Base-by-base conservation (phyloP, 2,329 filamentous ascomycete species). In the Aspergillus piperis region DNA sequence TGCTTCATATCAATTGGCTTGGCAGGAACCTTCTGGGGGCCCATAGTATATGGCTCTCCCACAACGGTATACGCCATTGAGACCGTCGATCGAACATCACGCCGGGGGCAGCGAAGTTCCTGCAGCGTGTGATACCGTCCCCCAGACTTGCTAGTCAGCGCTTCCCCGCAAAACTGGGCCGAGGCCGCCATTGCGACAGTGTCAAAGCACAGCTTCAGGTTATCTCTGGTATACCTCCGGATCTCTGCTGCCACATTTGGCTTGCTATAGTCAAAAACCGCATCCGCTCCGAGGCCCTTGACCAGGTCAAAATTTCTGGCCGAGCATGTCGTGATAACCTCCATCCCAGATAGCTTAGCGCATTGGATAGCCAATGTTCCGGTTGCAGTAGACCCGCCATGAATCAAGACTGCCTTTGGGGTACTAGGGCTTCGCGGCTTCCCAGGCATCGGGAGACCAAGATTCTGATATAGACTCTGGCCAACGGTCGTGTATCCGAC, bases 401-500 rank as follows among this genome's bases (percentile, higher is more conserved):
- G 77, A 23, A 69, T 64, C 49, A 69, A 54, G 27, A 69, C 19
- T 2, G 44, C 36, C 32, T 2, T 11, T 13, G 5, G 23, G 11
- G 25, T 19, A 8, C 1, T 42, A 4, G n/a, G 0, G n/a, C 17
- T 10, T 2, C 39, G 17, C 5, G 39, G 39, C 39, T 42, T 19
- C 3, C 39, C n/a, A 10, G 74, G 70, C 38, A 71, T 55, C 8
- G 66, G 64, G 8, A 78, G 60, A 10, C 66, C 63, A 58, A 75
- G 57, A 19, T 38, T 61, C 54, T 77, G 71, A 60, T 73, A 78
- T 8, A 79, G 63, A 7, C 38, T 27, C 13, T 57, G 54, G n/a
- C 59, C 54, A 5, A 54, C 17, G 5, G 59, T 61, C 5, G 75
- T 75, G 53, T 85, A 70, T 3, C 81, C 83, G 0, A 83, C 76